These are phyloP conservation scores for Lagenidium sp. DNA, from an alignment of 352 stramenopile species.

Conservation along the genomic window DNA sequence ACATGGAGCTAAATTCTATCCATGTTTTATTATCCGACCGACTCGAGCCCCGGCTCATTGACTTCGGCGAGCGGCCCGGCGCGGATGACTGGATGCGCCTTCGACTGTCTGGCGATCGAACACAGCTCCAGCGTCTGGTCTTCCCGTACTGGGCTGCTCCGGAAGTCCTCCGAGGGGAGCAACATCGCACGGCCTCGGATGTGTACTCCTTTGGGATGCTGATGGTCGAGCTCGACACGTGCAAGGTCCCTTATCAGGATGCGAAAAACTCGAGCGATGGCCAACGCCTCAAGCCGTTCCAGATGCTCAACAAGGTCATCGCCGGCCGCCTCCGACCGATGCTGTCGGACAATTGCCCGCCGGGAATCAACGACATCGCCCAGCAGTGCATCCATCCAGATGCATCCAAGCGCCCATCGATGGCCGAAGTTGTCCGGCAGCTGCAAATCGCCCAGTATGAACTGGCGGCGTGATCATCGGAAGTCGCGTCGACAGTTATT, in stretches of 20 bases:
- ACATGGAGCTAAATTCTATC: constrained; percentile 16
- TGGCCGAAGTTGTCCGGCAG: constrained; percentile 12
- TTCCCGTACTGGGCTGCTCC: constrained; percentile 21
- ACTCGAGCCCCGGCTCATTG: constrained; percentile 17
- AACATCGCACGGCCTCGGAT: constrained; percentile 12
- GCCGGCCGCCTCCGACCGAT: constrained; percentile 11
- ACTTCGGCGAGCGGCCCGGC: constrained; percentile 15
- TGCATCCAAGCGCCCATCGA: constrained; percentile 9
- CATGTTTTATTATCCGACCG: constrained; percentile 17
- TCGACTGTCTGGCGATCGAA: constrained; percentile 5
- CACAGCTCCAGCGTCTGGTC: not conserved
- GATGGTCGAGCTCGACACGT: constrained; percentile 18
- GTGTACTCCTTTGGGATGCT: constrained; percentile 29
- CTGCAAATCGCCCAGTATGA: constrained; percentile 12
- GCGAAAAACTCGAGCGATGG: constrained; percentile 15
- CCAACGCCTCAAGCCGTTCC: constrained; percentile 16
- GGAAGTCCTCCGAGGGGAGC: constrained; percentile 15
- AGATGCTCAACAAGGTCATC: constrained; percentile 21
- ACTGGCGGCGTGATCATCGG: constrained; percentile 5
- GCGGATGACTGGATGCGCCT: constrained; percentile 17
- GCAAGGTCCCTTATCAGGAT: constrained; percentile 15
- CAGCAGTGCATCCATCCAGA: constrained; percentile 9
- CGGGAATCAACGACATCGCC: constrained; percentile 10
- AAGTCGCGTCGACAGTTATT: too few species aligned
- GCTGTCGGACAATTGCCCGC: constrained; percentile 7